A percentile compares a stretch with the other conserved stretches of the same genome.
These are phyloP conservation scores for Nectriaceae sp. DNA, from an alignment of 2,329 filamentous ascomycete species.

Conservation along the genomic window DNA sequence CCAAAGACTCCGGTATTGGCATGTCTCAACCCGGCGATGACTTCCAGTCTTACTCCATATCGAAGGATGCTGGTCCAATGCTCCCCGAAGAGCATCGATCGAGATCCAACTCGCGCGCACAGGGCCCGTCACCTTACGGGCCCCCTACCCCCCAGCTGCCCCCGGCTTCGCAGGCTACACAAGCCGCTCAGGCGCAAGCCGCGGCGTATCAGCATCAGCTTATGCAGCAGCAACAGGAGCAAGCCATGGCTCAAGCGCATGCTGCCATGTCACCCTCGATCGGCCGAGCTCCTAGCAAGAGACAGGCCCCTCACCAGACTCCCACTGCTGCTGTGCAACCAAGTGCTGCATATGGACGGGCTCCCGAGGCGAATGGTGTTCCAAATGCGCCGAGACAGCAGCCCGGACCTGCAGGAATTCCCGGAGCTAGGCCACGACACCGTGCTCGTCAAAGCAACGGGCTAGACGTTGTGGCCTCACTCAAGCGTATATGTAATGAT, in stretches of 20 bases:
- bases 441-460: constrained; percentile 76
- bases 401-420: constrained; percentile 34
- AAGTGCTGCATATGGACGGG: constrained; percentile 29
- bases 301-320: constrained; percentile 46
- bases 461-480: constrained; percentile 77
- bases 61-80: constrained; percentile 60
- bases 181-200: constrained; percentile 41
- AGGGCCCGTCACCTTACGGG: constrained; percentile 53
- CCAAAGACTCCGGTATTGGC: constrained; percentile 65
- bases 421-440: constrained; percentile 71
- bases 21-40: constrained; percentile 63
- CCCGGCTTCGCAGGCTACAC: constrained; percentile 6
- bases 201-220: constrained; percentile 62
- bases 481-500: constrained; percentile 87
- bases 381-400: constrained; percentile 38
- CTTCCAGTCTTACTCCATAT: constrained; percentile 39
- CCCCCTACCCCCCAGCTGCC: constrained; percentile 42
- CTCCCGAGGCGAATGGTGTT: constrained; percentile 34
- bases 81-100: constrained; percentile 68
- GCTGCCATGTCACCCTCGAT: constrained; percentile 73
- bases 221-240: constrained; percentile 82
- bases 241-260: constrained; percentile 78
- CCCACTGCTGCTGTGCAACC: constrained; percentile 24
- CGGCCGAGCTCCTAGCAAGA: constrained; percentile 73
- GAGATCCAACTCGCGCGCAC: constrained; percentile 66